Base-by-base conservation (phyloP, 306 rosid species). In the Canavalia gladiata region DNA sequence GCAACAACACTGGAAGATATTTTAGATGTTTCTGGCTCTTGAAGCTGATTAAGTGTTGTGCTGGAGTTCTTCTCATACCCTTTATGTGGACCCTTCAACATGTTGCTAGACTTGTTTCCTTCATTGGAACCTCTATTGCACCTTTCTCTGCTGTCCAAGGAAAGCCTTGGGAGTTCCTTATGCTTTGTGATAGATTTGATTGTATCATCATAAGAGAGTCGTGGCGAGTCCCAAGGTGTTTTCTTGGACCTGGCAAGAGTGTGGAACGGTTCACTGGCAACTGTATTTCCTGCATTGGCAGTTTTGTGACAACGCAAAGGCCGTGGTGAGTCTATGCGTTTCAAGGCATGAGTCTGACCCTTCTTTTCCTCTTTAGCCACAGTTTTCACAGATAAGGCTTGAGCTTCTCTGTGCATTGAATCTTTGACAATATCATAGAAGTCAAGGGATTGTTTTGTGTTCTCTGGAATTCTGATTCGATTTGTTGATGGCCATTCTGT, bases 91-190 rank as follows among this genome's bases (percentile, higher is more conserved):
- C 83, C 94, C 74, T 82, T 91, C 54, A 68, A 65, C 78, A 81
- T 52, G 77, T 74, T 79, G 43, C 63, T 77, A 76, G 91, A 76
- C 73, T 82, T 92, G 78, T 86, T 51, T 80, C 84, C 93, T n/a
- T 86, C 86, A 30, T 50, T 67, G 37, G 72, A 64, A 73, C 88
- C 77, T 78, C 84, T 80, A 2, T 79, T 29, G 83, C 90, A 85
- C 39, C 91, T 78, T 79, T 80, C 87, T 72, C 80, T 89, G 76
- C 99, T 93, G 91, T 95, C 99, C 87, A 95, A 85, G 69, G 99
- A 95, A 71, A 95, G 82, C 86, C 99, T 88, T 28, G 97, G 97
- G 34, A 92, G 77, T 78, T 95, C 98, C 77, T 86, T 95, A 74
- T 87, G 77, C 86, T 81, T 91, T 57, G 75, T 82, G 30, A 86